Conservation (phyloP, 345 rosid genomes). For the Populus deltoides region DNA sequence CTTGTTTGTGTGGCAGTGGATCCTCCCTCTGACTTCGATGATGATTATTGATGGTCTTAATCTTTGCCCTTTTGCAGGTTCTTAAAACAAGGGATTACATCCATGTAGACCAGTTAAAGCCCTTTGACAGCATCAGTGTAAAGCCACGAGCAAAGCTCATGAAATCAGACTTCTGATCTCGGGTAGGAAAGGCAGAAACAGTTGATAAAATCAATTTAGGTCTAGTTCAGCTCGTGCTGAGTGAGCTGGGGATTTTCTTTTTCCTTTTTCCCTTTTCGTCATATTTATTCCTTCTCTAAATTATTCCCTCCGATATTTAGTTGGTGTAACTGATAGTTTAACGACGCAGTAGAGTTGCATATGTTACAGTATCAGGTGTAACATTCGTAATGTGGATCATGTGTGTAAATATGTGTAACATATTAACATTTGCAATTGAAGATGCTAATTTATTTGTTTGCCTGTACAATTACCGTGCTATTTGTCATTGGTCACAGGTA, state of each 20-base stretch:
- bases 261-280: background rate
- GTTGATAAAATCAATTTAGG: conserved; percentile 22
- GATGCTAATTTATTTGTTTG: conserved; percentile 29
- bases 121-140: conserved; percentile 61
- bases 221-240: conserved; percentile 8
- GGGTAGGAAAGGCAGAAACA: conserved; percentile 18
- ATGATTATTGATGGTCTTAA: background rate
- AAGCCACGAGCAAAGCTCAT: conserved; percentile 74
- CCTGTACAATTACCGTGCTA: background rate
- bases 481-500: background rate
- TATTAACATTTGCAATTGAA: conserved; percentile 24
- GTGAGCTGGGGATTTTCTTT: background rate
- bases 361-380: conserved; percentile 21
- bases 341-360: conserved; percentile 15
- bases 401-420: conserved; percentile 23
- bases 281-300: background rate
- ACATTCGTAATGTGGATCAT: conserved; percentile 4
- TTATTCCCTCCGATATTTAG: conserved; percentile 6
- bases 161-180: conserved; percentile 73
- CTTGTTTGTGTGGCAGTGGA: background rate
- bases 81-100: conserved; percentile 89
- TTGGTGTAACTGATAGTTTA: conserved; percentile 31
- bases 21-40: background rate
- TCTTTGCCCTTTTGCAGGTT: conserved; percentile 44
- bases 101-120: conserved; percentile 78